Base-by-base conservation (phyloP, 2,329 filamentous ascomycete genomes). In the Pestalotiopsis sp. region DNA sequence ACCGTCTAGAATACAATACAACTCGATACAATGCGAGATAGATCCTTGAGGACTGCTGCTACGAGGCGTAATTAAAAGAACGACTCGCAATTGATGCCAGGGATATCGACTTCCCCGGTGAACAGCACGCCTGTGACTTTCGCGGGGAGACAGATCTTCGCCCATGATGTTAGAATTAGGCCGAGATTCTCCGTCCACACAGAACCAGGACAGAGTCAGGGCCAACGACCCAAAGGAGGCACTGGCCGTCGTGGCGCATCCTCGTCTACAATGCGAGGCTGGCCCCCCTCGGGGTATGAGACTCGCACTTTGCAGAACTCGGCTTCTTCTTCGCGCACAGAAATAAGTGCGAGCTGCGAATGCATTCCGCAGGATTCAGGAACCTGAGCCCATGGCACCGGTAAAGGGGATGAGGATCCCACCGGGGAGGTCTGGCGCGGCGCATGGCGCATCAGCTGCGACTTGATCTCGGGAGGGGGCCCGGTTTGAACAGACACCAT, bases 161-260 rank as follows among this genome's bases (percentile, higher is more conserved):
- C 60, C 14, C 60, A 41, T 40, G 25, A 25, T 49, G 36, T 40
- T 23, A 25, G 40, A 49, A 36, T 23, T 23, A 36, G 52, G 31
- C 36, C 65, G 65, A 66, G 56, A 66, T 66, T 66, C 31, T 66
- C 65, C 65, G 65, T 66, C 65, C 65, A 66, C 56, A 59, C 52
- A 38, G 56, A 66, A 59, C 65, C 65, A 66, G 36, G 65, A 23
- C 38, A 65, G 49, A 49, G 14, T 49, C 25, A 65, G 27, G 57
- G 23, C 23, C 25, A 59, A 6, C 17, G n/a, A n/a, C 17, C 36
- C 25, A 27, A 61, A 40, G 25, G 27, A 36, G 25, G n/a, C 59
- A 61, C 20, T 14, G 17, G 17, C 59, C 25, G 27, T 40, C n/a
- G 31, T 14, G n/a, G 59, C 27, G 59, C 27, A 61, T 20, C 45